Evolutionary conservation across 768 basidiomycete species (phyloP).

Genomic region (Clitopilus hobsonii): DNA sequence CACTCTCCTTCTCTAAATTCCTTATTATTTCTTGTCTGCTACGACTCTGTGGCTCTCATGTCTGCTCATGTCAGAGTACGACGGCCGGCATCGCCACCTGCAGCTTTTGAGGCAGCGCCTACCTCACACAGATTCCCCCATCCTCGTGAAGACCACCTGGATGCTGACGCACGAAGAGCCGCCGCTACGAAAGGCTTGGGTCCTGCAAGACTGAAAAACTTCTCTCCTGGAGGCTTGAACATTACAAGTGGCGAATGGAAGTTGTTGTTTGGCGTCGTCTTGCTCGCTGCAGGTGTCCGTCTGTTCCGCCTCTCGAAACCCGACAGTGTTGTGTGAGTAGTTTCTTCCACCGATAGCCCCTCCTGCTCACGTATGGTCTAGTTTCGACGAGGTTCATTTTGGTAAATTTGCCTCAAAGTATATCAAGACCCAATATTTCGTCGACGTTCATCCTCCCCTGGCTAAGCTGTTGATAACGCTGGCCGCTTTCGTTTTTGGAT

Average conservation of each 20-base stretch:
- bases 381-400: slow-evolving; percentile 98
- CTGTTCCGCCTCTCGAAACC: slow-evolving; percentile 84
- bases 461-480: slow-evolving; percentile 95
- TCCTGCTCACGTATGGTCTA: slow-evolving; percentile 21
- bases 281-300: slow-evolving; percentile 78
- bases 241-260: slow-evolving; percentile 74
- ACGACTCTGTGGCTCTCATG: slow-evolving; percentile 19
- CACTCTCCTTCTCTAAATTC: slow-evolving; percentile 1
- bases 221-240: slow-evolving; percentile 57
- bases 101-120: slow-evolving; percentile 33
- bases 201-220: slow-evolving; percentile 41
- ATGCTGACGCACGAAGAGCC: slow-evolving; percentile 67
- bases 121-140: slow-evolving; percentile 60
- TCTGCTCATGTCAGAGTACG: slow-evolving; percentile 58
- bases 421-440: slow-evolving; percentile 87
- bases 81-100: slow-evolving; percentile 66
- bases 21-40: background rate
- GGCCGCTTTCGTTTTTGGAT: slow-evolving; percentile 82
- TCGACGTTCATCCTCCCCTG: slow-evolving; percentile 95
- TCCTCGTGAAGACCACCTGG: slow-evolving; percentile 58
- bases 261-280: slow-evolving; percentile 56
- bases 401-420: slow-evolving; percentile 96
- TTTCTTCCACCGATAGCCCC: background rate
- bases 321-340: slow-evolving; percentile 84
- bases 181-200: slow-evolving; percentile 64